These are phyloP conservation scores for Simplicillium aogashimaense DNA, from an alignment of 2,329 filamentous ascomycete genomes.

Conservation along the genomic window DNA sequence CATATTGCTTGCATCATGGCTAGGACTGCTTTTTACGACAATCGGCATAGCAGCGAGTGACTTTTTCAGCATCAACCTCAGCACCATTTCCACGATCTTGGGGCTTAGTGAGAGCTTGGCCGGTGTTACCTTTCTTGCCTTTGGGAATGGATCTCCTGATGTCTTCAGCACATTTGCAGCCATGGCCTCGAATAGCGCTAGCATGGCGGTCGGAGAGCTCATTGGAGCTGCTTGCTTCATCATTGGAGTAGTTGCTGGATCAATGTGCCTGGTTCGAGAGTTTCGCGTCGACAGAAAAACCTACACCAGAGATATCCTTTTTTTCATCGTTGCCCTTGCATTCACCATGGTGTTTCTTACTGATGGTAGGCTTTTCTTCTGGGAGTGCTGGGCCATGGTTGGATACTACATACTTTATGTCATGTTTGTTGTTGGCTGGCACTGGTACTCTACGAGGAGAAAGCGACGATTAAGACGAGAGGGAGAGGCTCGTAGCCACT, in stretches of 20 bases:
- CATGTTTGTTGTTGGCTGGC: slow-evolving; percentile 77
- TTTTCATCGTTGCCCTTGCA: slow-evolving; percentile 77
- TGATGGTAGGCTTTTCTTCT: slow-evolving; percentile 73
- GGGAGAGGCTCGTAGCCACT: slow-evolving; percentile 64
- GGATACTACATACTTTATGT: slow-evolving; percentile 88
- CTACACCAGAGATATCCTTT: slow-evolving; percentile 83
- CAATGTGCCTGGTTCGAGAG: slow-evolving; percentile 93
- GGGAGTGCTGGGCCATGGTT: slow-evolving; percentile 89
- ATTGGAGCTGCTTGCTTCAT: slow-evolving; percentile 95
- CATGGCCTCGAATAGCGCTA: slow-evolving; percentile 95
- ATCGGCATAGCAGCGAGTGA: slow-evolving; percentile 97
- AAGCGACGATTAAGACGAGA: slow-evolving; percentile 53
- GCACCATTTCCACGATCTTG: slow-evolving; percentile 79
- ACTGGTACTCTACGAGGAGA: slow-evolving; percentile 67
- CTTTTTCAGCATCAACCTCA: slow-evolving; percentile 95
- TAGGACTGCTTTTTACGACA: slow-evolving; percentile 84
- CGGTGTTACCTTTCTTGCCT: slow-evolving; percentile 90
- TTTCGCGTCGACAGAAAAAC: slow-evolving; percentile 85
- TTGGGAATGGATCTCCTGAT: slow-evolving; percentile 95
- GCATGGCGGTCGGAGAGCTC: slow-evolving; percentile 88
- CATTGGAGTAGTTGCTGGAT: slow-evolving; percentile 88
- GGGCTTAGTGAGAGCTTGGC: slow-evolving; percentile 94
- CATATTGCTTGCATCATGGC: slow-evolving; percentile 66
- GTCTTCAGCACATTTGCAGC: slow-evolving; percentile 98
- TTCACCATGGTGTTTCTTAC: slow-evolving; percentile 84